Evolutionary conservation across 2,329 filamentous ascomycete species (phyloP), one percentile per base, ranked within the genome.

Genomic region (Gaeumannomyces sp.): DNA sequence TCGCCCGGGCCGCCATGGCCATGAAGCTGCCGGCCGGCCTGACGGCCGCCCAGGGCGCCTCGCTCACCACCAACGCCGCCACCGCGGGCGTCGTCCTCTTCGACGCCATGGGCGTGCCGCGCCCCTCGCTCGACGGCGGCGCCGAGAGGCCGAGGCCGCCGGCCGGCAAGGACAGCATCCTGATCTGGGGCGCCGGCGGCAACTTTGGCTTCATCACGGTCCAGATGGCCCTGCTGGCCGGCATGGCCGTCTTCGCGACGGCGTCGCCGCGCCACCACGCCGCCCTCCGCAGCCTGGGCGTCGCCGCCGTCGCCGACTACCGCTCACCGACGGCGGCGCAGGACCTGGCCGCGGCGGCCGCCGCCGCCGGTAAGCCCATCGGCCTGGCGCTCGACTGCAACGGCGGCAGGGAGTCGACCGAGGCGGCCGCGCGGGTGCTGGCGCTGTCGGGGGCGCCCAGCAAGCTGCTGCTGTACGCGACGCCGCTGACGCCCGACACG

Each of bases 261-360:
- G 66, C 66, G 25, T 66, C 65, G 50, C 53, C 58, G 57, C 59
- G 58, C 22, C 65, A 65, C 64, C 63, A 67, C 57, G 66, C n/a
- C 25, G 31, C 29, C 57, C 66, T 67, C 13, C 31, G 58, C 31
- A 33, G 35, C 16, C 22, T 64, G 4, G 66, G 66, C 60, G 66
- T 64, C 33, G 50, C 16, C n/a, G 57, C 61, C 8, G 59, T 65
- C 1, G 65, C 65, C 6, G 66, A 67, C 60, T 66, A 66, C 60
- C 64, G 61, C 59, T 57, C 61, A 5, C 27, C 65, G 7, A 60
- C 29, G 19, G 35, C 59, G 22, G 62, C 29, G 19, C 19, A 60
- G 38, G 45, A 63, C 14, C 22, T 62, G 62, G 68, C 69, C 38
- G 69, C 70, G 10, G 71, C 69, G 27, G 70, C 62, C n/a, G 29